Base-by-base conservation (phyloP, 1,139 yeast species). In the Candida sanyaensis region DNA sequence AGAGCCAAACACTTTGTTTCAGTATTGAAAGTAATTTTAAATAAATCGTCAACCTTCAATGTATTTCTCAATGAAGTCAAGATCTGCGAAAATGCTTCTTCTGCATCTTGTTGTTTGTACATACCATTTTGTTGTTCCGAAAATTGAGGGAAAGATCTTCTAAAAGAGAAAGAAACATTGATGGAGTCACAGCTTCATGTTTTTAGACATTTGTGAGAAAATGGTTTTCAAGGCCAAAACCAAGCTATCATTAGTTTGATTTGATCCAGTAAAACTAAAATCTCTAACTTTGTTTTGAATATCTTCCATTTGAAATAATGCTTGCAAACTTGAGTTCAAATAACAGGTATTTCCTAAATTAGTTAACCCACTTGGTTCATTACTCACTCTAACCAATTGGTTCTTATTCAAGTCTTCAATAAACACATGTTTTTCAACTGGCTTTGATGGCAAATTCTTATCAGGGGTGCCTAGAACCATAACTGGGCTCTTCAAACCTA, bases 101-200 rank as follows among this genome's bases (percentile, higher is more conserved):
- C 99, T 0, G 99, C 99, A 73, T 93, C 99, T 67, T 93, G 99
- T 70, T 93, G 99, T 64, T 88, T 91, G 64, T 80, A 88, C 50
- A 79, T 75, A 1, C 97, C 97, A 44, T 78, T 77, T 44, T 81
- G 82, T 55, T 80, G 76, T 63, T 93, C 97, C 40, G 88, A 89
- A 68, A 95, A 93, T 68, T 95, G 98, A 1, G 98, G 97, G 61
- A 81, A 88, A 21, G 76, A 71, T 47, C 75, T 73, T 67, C 93
- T 80, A 53, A 88, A 34, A 82, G 69, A 34, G 83, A 73, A 52
- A 92, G 72, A 52, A 92, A 81, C 38, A 83, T 72, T 33, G 83
- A 68, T 23, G 96, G 97, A 65, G 58, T 84, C 65, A 63, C 76
- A 59, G 60, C 67, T 60, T 64, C 75, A 63, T 64, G 81, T 69